Conservation (phyloP, 2,329 filamentous ascomycete genomes). For the Scedosporium boydii region DNA sequence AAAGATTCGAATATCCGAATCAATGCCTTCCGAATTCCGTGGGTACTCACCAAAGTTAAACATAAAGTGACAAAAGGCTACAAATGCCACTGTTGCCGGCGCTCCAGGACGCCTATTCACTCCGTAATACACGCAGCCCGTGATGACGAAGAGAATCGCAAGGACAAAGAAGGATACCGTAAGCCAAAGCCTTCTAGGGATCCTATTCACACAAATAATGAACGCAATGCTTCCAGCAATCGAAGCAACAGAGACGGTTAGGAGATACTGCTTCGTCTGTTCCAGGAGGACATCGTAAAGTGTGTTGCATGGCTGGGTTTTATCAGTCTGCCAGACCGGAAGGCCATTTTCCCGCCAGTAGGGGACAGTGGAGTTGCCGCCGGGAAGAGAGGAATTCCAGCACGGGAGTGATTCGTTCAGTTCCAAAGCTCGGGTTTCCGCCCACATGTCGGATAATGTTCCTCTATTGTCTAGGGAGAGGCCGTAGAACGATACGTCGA, state of each 20-base stretch:
- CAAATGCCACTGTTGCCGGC: conserved; percentile 37
- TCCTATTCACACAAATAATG: conserved; percentile 35
- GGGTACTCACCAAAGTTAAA: conserved; percentile 40
- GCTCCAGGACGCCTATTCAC: conserved; percentile 31
- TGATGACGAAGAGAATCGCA: conserved; percentile 35
- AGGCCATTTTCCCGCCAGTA: conserved; percentile 28
- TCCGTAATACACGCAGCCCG: conserved; percentile 39
- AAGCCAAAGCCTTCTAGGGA: conserved; percentile 39
- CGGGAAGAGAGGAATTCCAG: conserved; percentile 34
- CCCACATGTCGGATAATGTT: conserved; percentile 33
- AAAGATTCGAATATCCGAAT: not conserved
- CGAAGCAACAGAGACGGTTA: conserved; percentile 42
- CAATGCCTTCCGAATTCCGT: not conserved
- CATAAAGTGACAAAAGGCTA: conserved; percentile 43
- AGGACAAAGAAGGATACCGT: conserved; percentile 38
- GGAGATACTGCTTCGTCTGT: conserved; percentile 41
- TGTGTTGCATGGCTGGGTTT: conserved; percentile 37
- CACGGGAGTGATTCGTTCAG: conserved; percentile 31
- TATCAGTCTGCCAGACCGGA: conserved; percentile 41
- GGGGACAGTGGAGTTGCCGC: conserved; percentile 33
- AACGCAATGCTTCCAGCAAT: conserved; percentile 40
- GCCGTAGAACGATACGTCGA: conserved; percentile 49
- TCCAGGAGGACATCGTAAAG: conserved; percentile 42
- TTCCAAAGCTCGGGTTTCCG: conserved; percentile 20
- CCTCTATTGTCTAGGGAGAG: conserved; percentile 38